phyloP scores from a whole-genome alignment of 2,329 filamentous ascomycete genomes.

The Xylariaceae sp. region DNA sequence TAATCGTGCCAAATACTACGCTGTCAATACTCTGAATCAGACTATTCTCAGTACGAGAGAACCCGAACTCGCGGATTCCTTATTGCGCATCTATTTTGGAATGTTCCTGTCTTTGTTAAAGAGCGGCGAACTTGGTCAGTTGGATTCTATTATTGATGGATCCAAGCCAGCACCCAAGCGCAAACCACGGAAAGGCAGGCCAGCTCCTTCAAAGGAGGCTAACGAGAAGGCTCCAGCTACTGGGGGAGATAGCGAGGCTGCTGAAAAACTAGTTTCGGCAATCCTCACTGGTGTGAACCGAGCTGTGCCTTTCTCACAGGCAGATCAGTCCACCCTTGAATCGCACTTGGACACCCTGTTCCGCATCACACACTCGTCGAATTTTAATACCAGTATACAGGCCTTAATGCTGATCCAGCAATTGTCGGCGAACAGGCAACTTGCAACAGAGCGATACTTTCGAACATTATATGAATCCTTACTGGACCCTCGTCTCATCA shows the following conservation, averaged over 20 bases:
- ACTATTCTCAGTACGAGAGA: conserved; percentile 87
- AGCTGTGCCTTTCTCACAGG: conserved; percentile 85
- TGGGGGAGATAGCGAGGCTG: conserved; percentile 60
- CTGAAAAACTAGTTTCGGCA: conserved; percentile 88
- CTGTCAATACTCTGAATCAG: conserved; percentile 94
- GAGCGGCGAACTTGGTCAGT: conserved; percentile 41
- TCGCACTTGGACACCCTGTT: conserved; percentile 92
- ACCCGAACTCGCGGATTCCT: conserved; percentile 70
- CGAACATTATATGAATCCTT: conserved; percentile 92
- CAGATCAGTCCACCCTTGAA: conserved; percentile 74
- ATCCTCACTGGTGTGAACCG: conserved; percentile 93
- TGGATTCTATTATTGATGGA: conserved; percentile 37
- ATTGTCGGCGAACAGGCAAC: conserved; percentile 73
- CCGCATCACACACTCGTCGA: conserved; percentile 92
- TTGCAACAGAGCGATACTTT: conserved; percentile 88
- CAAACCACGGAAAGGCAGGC: conserved; percentile 48
- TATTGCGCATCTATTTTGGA: conserved; percentile 89
- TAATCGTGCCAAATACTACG: conserved; percentile 88
- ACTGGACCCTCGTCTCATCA: conserved; percentile 80
- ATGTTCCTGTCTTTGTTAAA: conserved; percentile 82
- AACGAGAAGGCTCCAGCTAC: conserved; percentile 31
- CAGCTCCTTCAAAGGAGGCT: conserved; percentile 32
- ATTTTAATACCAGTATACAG: conserved; percentile 98
- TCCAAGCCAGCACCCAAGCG: conserved; percentile 34
- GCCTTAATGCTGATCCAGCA: conserved; percentile 94